Evolutionary conservation across 805 yeast species (phyloP), one percentile per base, ranked within the genome.

Genomic region (Pichia rugopelliculosa): DNA sequence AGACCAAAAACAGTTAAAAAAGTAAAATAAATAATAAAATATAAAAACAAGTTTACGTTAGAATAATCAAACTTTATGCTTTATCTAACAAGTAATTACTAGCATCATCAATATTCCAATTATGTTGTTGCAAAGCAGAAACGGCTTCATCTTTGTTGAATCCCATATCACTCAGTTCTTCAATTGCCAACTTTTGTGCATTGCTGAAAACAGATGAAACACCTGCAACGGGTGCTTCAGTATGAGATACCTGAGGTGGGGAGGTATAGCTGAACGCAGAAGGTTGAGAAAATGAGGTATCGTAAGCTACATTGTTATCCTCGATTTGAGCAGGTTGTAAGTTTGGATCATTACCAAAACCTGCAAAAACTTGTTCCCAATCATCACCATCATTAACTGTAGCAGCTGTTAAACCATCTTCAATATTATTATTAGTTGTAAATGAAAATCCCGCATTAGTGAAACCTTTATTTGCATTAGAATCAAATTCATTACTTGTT

Each of bases 361-460:
- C 96, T 4, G 95, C 91, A 69, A 89, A 89, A 23, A 89, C 75
- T 67, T 87, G 90, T 59, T 89, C 96, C 97, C 97, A 89, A 63
- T 89, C 97, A 58, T 87, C 95, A 45, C 60, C 69, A 5, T 74
- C 72, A 27, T 13, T 36, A n/a, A 17, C 18, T 9, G 22, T 9
- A 27, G 21, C 41, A 36, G 30, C 43, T 21, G 46, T 47, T 12
- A 45, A 15, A 6, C 34, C 34, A 30, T 30, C 33, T 7, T 27
- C 51, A 25, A 48, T 42, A 24, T 45, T 21, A 17, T 34, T 36
- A 5, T 25, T 40, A 12, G 54, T 42, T 12, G 51, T 54, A 30
- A 56, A 58, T 7, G 65, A 58, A 42, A 62, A 61, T 1, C 64
- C 67, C 7, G 54, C 47, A 18, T 53, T 41, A 6, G 37, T 36